phyloP scores from a whole-genome alignment of 2,329 filamentous ascomycete genomes.

The Teratosphaeria destructans region DNA sequence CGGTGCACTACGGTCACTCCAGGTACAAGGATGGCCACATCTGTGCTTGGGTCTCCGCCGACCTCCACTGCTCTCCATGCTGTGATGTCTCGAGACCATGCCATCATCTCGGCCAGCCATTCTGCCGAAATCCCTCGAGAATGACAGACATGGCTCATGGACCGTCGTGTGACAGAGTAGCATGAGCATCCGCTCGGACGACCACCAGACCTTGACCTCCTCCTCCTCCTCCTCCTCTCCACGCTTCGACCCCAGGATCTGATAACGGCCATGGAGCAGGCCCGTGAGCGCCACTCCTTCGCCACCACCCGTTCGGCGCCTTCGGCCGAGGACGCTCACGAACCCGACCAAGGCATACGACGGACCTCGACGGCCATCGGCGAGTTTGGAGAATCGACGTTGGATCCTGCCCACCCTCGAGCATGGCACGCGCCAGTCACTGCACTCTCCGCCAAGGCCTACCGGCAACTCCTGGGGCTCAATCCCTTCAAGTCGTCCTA shows the following conservation, averaged over 20 bases:
- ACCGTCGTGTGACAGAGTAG: neutral
- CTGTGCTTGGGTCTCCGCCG: neutral
- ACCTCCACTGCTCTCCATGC: neutral
- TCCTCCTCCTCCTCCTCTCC: too few species aligned
- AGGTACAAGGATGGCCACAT: neutral
- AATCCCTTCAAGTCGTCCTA: conserved; percentile 41
- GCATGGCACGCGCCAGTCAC: conserved; percentile 6
- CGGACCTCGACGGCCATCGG: neutral
- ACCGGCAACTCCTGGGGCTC: conserved; percentile 30
- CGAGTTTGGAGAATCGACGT: conserved; percentile 7
- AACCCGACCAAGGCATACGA: neutral
- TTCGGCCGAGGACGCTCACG: neutral
- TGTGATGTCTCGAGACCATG: neutral
- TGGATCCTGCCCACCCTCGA: conserved; percentile 12
- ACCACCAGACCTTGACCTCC: neutral
- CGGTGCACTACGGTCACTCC: neutral
- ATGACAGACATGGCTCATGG: neutral
- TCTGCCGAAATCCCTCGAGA: neutral
- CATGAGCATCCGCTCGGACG: neutral
- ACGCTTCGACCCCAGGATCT: neutral
- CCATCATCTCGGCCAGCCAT: neutral
- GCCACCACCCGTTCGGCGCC: neutral
- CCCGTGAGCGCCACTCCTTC: neutral
- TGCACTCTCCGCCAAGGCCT: conserved; percentile 7
- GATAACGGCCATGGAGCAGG: neutral